Percentiles rank a stretch among this genome's conserved stretches.
phyloP scores from a whole-genome alignment of 2,329 filamentous ascomycete species.

The Pseudocercospora eumusae region DNA sequence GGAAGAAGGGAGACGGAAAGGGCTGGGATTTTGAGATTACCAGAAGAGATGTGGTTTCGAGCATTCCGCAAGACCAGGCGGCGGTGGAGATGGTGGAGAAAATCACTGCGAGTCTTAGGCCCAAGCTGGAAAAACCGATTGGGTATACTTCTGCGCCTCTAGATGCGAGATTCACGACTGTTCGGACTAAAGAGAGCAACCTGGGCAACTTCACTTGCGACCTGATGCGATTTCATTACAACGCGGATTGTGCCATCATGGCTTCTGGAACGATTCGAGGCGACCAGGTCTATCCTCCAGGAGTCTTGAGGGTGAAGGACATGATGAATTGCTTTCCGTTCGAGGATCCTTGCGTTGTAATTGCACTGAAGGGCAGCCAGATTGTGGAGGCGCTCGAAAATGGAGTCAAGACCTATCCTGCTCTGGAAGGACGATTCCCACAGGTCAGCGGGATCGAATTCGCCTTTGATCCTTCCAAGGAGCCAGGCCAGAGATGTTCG shows the following conservation, averaged over 20 bases:
- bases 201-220: constrained; percentile 90
- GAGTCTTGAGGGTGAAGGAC: constrained; percentile 68
- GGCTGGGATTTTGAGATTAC: constrained; percentile 67
- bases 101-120: constrained; percentile 70
- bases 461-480: constrained; percentile 65
- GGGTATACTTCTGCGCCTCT: constrained; percentile 81
- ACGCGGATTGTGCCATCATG: constrained; percentile 80
- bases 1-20: constrained; percentile 54
- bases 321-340: constrained; percentile 68
- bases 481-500: constrained; percentile 63
- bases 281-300: constrained; percentile 84
- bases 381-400: constrained; percentile 84
- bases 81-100: constrained; percentile 65
- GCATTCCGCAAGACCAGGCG: constrained; percentile 63
- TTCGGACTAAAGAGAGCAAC: constrained; percentile 76
- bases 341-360: constrained; percentile 81
- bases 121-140: constrained; percentile 77
- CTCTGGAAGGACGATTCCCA: constrained; percentile 78
- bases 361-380: constrained; percentile 69
- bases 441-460: constrained; percentile 84
- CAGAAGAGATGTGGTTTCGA: constrained; percentile 56
- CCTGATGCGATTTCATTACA: constrained; percentile 81
- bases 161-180: constrained; percentile 83
- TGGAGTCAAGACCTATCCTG: constrained; percentile 75
- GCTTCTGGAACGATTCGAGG: constrained; percentile 82